Conservation (phyloP, 768 basidiomycete genomes). For the Lepiota venenata region DNA sequence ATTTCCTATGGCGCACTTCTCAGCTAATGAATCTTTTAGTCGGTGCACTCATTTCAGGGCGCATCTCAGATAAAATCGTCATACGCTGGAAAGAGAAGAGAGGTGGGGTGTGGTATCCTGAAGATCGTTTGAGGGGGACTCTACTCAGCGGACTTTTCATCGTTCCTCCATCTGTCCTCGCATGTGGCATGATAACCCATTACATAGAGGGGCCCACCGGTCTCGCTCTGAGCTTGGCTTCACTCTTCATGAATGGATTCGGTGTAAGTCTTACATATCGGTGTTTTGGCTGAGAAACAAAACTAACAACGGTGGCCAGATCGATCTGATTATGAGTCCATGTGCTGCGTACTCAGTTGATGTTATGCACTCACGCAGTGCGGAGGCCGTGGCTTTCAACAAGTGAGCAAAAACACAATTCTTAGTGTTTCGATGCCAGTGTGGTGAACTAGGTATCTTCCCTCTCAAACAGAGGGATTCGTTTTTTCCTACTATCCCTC, state of each 20-base stretch:
- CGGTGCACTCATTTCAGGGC: slow-evolving; percentile 57
- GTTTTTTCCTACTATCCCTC: slow-evolving; percentile 40
- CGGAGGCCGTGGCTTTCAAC: no score
- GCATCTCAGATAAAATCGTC: slow-evolving; percentile 56
- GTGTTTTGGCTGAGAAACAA: no score
- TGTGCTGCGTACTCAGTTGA: slow-evolving; percentile 57
- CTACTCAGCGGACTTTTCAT: slow-evolving; percentile 45
- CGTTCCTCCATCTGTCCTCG: slow-evolving; percentile 36
- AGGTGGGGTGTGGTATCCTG: slow-evolving; percentile 46
- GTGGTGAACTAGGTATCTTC: no score
- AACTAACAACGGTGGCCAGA: background rate
- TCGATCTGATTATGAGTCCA: slow-evolving; percentile 34
- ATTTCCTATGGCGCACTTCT: no score
- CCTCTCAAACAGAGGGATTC: slow-evolving; percentile 42
- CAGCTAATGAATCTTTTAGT: slow-evolving; percentile 28
- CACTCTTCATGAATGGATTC: slow-evolving; percentile 59
- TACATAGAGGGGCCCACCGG: slow-evolving; percentile 32
- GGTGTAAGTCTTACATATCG: slow-evolving; percentile 35
- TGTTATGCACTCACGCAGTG: slow-evolving; percentile 38
- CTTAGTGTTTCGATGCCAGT: no score
- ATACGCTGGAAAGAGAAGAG: slow-evolving; percentile 41
- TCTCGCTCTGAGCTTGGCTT: slow-evolving; percentile 42
- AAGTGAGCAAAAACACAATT: slow-evolving; percentile 13
- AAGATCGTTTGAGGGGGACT: no score
- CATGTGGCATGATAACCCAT: slow-evolving; percentile 27